Evolutionary conservation across 371 early-diverging fungal genomes (phyloP).

Genomic region (Conidiobolus incongruus): DNA sequence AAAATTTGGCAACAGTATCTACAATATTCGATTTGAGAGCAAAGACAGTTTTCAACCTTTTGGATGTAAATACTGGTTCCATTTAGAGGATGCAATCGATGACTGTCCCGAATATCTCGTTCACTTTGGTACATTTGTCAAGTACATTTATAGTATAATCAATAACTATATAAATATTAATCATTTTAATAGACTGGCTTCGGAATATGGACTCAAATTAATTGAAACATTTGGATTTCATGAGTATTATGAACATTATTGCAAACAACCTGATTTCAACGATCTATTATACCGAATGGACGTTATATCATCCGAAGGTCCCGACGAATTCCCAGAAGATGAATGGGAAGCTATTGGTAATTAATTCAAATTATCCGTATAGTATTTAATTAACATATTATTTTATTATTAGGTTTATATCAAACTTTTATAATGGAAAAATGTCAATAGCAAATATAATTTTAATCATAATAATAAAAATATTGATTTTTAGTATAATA

Average conservation of each 20-base stretch:
- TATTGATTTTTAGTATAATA: no score
- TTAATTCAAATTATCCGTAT: conserved; percentile 5
- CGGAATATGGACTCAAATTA: conserved; percentile 53
- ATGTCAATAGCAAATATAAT: no score
- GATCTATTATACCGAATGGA: conserved; percentile 55
- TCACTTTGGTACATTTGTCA: conserved; percentile 51
- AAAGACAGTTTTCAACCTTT: conserved; percentile 31
- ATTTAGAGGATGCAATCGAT: conserved; percentile 88
- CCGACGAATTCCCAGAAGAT: conserved; percentile 35
- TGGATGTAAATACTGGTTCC: conserved; percentile 83
- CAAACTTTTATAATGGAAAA: neutral
- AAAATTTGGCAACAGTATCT: conserved; percentile 70
- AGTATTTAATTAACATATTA: neutral
- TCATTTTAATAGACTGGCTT: conserved; percentile 37
- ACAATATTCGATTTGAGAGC: conserved; percentile 55
- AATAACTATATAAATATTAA: neutral
- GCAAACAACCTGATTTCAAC: conserved; percentile 19
- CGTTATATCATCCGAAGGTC: conserved; percentile 32
- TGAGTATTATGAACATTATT: conserved; percentile 38
- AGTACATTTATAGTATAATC: conserved; percentile 15
- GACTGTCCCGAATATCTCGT: conserved; percentile 96
- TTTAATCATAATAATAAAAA: no score
- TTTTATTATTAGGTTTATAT: neutral
- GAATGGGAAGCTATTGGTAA: conserved; percentile 88
- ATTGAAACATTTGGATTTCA: conserved; percentile 56